Percentiles rank a stretch among this genome's conserved stretches.
These are phyloP conservation scores for Cercospora zeina DNA, from an alignment of 2,329 filamentous ascomycete genomes.

Conservation along the genomic window DNA sequence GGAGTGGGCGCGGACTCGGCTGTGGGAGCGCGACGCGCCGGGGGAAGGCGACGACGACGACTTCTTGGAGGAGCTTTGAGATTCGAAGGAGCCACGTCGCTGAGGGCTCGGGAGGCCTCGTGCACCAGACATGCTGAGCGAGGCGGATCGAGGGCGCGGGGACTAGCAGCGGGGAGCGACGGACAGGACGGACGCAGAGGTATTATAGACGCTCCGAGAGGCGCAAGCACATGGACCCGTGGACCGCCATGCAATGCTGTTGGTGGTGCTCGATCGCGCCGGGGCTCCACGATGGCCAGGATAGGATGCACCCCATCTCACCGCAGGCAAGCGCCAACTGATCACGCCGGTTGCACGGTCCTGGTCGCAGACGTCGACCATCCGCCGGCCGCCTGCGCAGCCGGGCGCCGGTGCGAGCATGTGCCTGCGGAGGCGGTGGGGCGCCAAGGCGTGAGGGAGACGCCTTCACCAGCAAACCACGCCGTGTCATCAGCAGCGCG, in stretches of 20 bases:
- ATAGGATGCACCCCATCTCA: constrained; percentile 22
- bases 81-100: constrained; percentile 25
- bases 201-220: constrained; percentile 19
- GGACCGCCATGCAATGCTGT: constrained; percentile 17
- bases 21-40: constrained; percentile 23
- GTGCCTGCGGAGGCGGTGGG: constrained; percentile 24
- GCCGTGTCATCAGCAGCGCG: constrained; percentile 23
- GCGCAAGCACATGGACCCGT: constrained; percentile 4
- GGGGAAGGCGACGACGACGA: no score
- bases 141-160: not conserved
- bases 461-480: constrained; percentile 23
- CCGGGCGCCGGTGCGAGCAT: constrained; percentile 24
- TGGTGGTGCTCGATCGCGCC: constrained; percentile 20
- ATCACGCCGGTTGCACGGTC: constrained; percentile 23
- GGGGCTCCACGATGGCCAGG: constrained; percentile 12
- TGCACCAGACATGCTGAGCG: constrained; percentile 22
- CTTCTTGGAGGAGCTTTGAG: constrained; percentile 27
- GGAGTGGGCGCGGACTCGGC: constrained; percentile 19
- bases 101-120: constrained; percentile 6
- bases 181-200: constrained; percentile 13
- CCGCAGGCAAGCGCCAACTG: constrained; percentile 3
- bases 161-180: constrained; percentile 7
- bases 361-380: constrained; percentile 8
- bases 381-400: constrained; percentile 8
- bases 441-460: constrained; percentile 30